These are phyloP conservation scores for Aspergillus thermomutatus DNA, from an alignment of 2,329 filamentous ascomycete species.

Conservation along the genomic window DNA sequence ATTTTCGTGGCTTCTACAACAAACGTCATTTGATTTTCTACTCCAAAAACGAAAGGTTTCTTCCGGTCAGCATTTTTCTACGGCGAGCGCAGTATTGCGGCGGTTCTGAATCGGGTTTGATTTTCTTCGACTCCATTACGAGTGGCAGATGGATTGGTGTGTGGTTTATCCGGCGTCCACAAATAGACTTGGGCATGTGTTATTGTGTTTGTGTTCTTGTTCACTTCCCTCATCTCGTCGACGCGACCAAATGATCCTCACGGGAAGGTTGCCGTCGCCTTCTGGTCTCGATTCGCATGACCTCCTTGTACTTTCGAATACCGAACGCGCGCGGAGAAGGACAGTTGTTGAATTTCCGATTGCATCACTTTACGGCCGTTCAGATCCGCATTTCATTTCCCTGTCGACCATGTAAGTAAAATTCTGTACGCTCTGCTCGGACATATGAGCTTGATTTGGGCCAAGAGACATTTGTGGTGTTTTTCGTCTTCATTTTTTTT, in stretches of 20 bases:
- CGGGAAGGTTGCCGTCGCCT: constrained; percentile 22
- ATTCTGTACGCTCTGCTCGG: constrained; percentile 16
- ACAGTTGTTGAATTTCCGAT: constrained; percentile 13
- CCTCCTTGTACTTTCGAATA: constrained; percentile 10
- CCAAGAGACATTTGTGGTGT: constrained; percentile 10
- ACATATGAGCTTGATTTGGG: constrained; percentile 17
- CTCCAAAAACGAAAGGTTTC: constrained; percentile 12
- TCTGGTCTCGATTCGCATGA: constrained; percentile 13
- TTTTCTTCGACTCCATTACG: constrained; percentile 27
- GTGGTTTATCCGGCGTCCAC: constrained; percentile 40
- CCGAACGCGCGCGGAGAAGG: constrained; percentile 10
- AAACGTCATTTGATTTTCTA: constrained; percentile 5
- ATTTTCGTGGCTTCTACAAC: background rate
- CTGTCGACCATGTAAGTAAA: constrained; percentile 21
- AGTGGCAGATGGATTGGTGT: constrained; percentile 33
- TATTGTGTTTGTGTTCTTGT: constrained; percentile 18
- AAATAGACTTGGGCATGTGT: constrained; percentile 42
- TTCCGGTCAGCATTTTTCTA: constrained; percentile 24
- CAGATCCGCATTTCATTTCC: constrained; percentile 13
- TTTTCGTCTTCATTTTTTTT: constrained; percentile 4
- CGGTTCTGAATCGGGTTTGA: constrained; percentile 24
- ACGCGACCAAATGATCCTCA: constrained; percentile 24
- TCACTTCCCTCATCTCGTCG: constrained; percentile 19
- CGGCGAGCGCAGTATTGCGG: constrained; percentile 31
- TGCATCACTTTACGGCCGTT: constrained; percentile 19